These are phyloP conservation scores for Balakata baccata DNA, from an alignment of 345 rosid species.

Conservation along the genomic window DNA sequence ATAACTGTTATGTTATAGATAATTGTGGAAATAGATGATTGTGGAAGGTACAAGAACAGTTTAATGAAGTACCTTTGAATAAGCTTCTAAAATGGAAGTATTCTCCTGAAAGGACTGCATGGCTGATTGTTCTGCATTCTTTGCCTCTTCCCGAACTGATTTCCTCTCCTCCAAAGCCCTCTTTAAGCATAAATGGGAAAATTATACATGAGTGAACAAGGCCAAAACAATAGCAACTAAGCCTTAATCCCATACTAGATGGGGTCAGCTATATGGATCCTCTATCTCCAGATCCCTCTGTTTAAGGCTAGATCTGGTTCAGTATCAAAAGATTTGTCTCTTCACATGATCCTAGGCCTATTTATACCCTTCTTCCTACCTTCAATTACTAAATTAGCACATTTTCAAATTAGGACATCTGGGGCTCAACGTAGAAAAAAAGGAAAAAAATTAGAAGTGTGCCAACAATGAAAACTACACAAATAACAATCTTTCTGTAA, in stretches of 20 bases:
- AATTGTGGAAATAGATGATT: constrained; percentile 8
- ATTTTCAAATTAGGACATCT: too few species aligned
- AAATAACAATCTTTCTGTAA: not conserved
- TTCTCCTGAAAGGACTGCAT: constrained; percentile 68
- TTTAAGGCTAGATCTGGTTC: too few species aligned
- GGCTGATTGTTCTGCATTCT: constrained; percentile 62
- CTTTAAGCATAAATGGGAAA: constrained; percentile 33
- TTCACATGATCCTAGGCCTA: too few species aligned
- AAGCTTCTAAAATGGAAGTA: constrained; percentile 61
- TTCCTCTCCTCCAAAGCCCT: constrained; percentile 83
- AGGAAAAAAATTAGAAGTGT: not conserved
- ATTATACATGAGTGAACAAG: constrained; percentile 4
- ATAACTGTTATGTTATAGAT: not conserved
- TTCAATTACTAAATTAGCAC: too few species aligned
- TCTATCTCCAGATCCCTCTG: too few species aligned
- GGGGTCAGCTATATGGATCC: constrained; percentile 16
- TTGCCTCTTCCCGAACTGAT: constrained; percentile 56
- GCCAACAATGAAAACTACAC: constrained; percentile 5
- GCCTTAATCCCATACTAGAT: too few species aligned
- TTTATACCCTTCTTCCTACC: too few species aligned
- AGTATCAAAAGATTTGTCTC: too few species aligned
- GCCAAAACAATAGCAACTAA: not conserved
- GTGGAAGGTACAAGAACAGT: constrained; percentile 2
- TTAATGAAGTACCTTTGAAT: constrained; percentile 56
- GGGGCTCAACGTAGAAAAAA: too few species aligned